These are phyloP conservation scores for Diaporthe citri DNA, from an alignment of 2,329 filamentous ascomycete species.

Conservation along the genomic window DNA sequence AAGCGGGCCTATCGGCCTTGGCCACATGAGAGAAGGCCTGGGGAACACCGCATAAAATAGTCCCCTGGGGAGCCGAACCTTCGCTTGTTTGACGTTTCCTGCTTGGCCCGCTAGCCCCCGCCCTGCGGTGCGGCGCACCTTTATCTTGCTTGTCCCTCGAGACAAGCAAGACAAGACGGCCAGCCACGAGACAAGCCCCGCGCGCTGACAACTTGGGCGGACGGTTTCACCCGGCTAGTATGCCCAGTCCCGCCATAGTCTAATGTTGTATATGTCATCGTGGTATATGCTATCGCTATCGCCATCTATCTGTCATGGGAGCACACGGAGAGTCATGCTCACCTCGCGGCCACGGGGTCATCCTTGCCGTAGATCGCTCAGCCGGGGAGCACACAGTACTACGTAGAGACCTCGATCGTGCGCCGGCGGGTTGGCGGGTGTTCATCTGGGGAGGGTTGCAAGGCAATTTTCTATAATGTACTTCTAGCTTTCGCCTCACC, in stretches of 20 bases:
- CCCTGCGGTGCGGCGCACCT: background rate
- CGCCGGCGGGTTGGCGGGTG: background rate
- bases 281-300: background rate
- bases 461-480: background rate
- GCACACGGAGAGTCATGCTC: constrained; percentile 27
- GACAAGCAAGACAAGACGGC: background rate
- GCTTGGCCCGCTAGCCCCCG: constrained; percentile 5
- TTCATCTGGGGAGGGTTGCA: background rate
- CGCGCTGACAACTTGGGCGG: background rate
- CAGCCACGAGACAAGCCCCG: background rate
- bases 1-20: constrained; percentile 30
- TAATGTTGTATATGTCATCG: background rate
- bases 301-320: constrained; percentile 2
- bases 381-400: background rate
- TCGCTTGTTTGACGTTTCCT: constrained; percentile 28
- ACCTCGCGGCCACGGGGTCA: background rate
- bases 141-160: background rate
- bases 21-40: constrained; percentile 4
- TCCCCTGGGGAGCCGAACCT: background rate
- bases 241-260: background rate
- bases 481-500: constrained; percentile 19
- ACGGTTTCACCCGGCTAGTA: background rate
- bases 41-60: constrained; percentile 20
- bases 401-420: background rate
- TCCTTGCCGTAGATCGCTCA: constrained; percentile 7